Evolutionary conservation across 768 basidiomycete species (phyloP).

Genomic region (Naganishia randhawae): DNA sequence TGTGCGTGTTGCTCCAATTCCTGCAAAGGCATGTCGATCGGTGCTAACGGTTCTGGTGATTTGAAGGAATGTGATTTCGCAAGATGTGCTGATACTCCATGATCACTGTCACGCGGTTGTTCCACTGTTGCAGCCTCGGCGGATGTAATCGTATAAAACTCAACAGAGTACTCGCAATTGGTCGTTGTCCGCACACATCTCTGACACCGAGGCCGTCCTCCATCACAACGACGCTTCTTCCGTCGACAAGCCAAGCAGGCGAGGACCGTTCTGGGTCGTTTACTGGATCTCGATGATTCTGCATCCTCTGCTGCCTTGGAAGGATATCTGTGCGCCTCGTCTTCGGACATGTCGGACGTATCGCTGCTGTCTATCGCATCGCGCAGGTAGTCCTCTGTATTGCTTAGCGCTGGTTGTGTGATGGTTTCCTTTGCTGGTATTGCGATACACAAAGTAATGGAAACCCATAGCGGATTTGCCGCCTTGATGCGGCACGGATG

Average conservation of each 20-base stretch:
- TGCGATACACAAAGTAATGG: no score
- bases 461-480: no score
- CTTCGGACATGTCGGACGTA: background rate
- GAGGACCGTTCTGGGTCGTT: slow-evolving; percentile 1
- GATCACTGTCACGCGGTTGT: background rate
- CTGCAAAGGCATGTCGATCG: no score
- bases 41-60: background rate
- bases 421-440: no score
- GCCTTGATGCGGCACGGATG: background rate
- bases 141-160: background rate
- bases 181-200: slow-evolving; percentile 4
- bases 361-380: no score
- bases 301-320: background rate
- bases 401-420: no score
- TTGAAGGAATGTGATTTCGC: background rate
- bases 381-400: background rate
- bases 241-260: slow-evolving; percentile 13
- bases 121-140: background rate
- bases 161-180: slow-evolving; percentile 6
- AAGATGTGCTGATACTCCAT: background rate
- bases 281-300: background rate
- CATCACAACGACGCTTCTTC: slow-evolving; percentile 16
- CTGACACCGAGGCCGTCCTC: slow-evolving; percentile 4
- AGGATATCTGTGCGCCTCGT: background rate
- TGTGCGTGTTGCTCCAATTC: no score